phyloP scores from a whole-genome alignment of 306 rosid genomes.

The Vigna hirtella region DNA sequence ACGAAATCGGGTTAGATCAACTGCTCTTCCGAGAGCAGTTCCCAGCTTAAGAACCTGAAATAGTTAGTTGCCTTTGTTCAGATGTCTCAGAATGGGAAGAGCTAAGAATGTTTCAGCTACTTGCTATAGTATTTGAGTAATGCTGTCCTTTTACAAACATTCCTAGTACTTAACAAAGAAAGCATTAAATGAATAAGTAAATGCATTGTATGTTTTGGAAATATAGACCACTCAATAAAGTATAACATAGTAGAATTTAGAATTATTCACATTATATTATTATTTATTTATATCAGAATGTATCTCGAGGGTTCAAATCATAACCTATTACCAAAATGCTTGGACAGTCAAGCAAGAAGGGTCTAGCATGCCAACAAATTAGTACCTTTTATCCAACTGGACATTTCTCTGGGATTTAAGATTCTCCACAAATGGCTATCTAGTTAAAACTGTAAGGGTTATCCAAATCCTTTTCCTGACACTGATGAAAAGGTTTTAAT shows the following conservation, averaged over 20 bases:
- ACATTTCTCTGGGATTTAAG: no score
- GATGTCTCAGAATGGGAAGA: slow-evolving; percentile 16
- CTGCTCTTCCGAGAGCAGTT: slow-evolving; percentile 68
- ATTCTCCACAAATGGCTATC: no score
- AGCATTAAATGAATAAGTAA: background rate
- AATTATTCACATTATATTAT: background rate
- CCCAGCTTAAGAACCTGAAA: slow-evolving; percentile 74
- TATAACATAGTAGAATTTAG: background rate
- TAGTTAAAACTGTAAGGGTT: no score
- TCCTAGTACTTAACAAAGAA: background rate
- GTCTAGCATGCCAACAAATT: no score
- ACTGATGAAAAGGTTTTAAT: no score
- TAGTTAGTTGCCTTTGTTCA: slow-evolving; percentile 23
- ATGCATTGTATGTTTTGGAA: background rate
- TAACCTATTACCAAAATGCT: no score
- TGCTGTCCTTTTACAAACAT: background rate
- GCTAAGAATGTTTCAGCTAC: slow-evolving; percentile 20
- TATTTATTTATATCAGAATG: background rate
- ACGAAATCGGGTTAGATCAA: slow-evolving; percentile 55
- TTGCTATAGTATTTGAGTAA: slow-evolving; percentile 7
- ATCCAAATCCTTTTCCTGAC: no score
- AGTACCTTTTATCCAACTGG: no score
- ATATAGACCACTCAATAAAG: background rate
- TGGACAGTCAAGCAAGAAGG: no score
- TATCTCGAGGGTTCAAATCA: background rate